Percentiles rank a stretch among this genome's conserved stretches.
These are phyloP conservation scores for Sphaerostilbella broomeana DNA, from an alignment of 2,329 filamentous ascomycete species.

Conservation along the genomic window DNA sequence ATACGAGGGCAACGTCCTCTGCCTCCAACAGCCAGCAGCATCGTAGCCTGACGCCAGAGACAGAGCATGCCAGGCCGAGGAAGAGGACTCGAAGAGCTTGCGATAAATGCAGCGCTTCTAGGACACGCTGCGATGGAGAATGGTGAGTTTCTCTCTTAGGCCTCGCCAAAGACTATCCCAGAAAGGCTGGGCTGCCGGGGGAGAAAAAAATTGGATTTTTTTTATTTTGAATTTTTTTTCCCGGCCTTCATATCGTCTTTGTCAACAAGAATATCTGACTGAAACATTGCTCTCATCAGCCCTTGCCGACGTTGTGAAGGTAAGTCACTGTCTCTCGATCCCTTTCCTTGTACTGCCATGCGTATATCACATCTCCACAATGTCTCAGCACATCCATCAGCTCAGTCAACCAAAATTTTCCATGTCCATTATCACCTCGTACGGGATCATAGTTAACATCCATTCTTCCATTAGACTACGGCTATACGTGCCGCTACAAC, in stretches of 20 bases:
- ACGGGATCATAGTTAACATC: conserved; percentile 2
- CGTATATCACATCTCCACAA: background rate
- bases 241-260: no score
- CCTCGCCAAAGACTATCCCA: background rate
- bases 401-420: no score
- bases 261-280: conserved; percentile 10
- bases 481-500: conserved; percentile 32
- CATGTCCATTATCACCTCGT: background rate
- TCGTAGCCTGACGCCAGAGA: conserved; percentile 2
- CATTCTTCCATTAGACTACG: conserved; percentile 26
- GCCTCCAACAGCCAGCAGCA: background rate
- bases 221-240: no score
- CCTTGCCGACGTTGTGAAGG: conserved; percentile 32
- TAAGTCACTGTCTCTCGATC: conserved; percentile 16
- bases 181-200: no score
- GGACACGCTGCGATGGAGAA: conserved; percentile 38
- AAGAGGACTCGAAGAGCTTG: conserved; percentile 26
- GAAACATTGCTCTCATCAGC: conserved; percentile 9
- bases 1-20: background rate
- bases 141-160: conserved; percentile 29
- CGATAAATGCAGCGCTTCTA: conserved; percentile 31
- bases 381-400: no score
- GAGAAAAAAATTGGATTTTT: no score
- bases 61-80: conserved; percentile 22
- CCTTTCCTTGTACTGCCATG: background rate